Conservation (phyloP, 2,329 filamentous ascomycete species). For the Pyricularia pennisetigena region DNA sequence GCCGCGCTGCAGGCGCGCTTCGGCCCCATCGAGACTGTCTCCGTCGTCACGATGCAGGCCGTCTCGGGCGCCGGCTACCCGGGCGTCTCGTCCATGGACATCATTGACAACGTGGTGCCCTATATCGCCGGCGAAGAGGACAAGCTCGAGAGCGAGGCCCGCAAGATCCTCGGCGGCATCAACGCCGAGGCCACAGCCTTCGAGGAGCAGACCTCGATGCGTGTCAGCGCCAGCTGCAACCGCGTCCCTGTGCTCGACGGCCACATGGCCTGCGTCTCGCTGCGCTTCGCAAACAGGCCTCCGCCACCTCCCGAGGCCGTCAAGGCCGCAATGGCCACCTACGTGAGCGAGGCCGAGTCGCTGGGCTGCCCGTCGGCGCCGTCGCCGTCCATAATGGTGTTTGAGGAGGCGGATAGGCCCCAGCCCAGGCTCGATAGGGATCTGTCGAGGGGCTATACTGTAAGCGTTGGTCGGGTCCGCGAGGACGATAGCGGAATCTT, state of each 20-base stretch:
- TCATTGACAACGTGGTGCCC: conserved; percentile 91
- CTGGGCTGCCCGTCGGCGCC: conserved; percentile 86
- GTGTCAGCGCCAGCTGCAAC: conserved; percentile 82
- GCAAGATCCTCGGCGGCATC: conserved; percentile 80
- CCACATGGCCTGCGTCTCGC: conserved; percentile 87
- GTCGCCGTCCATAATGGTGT: conserved; percentile 69
- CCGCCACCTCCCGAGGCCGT: conserved; percentile 67
- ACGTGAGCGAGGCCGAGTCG: conserved; percentile 71
- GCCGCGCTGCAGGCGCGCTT: conserved; percentile 81
- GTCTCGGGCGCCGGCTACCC: conserved; percentile 89
- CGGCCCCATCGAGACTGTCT: conserved; percentile 65
- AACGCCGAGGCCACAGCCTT: conserved; percentile 66
- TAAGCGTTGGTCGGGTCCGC: conserved; percentile 79
- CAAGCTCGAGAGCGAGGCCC: conserved; percentile 89
- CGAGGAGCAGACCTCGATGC: conserved; percentile 61
- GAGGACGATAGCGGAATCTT: conserved; percentile 85
- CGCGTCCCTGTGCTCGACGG: conserved; percentile 92
- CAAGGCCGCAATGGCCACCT: conserved; percentile 68
- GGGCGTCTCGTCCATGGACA: conserved; percentile 87
- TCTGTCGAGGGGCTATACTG: conserved; percentile 75
- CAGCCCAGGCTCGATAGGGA: conserved; percentile 88
- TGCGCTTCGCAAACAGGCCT: conserved; percentile 69
- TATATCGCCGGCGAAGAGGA: conserved; percentile 92
- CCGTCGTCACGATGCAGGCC: conserved; percentile 89
- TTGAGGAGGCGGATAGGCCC: conserved; percentile 82